Evolutionary conservation across 192 early-diverging fungal species (phyloP).

Genomic region (Jimgerdemannia flammicorona): DNA sequence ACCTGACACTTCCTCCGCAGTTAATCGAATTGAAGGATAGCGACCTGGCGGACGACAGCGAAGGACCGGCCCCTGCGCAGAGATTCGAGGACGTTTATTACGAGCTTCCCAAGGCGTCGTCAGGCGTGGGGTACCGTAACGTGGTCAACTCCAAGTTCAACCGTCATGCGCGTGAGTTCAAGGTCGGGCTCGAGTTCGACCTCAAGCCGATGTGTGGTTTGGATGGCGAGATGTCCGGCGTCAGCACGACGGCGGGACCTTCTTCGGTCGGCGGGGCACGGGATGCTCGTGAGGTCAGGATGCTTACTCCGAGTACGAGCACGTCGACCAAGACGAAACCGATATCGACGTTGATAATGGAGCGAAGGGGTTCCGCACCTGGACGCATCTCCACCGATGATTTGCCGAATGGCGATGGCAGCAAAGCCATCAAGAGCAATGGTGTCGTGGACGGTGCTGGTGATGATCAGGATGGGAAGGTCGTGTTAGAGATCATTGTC

Average conservation of each 20-base stretch:
- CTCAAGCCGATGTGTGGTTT: not conserved
- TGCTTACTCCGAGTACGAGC: not conserved
- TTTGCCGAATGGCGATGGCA: conserved; percentile 1
- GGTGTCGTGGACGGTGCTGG: not conserved
- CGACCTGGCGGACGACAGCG: conserved; percentile 8
- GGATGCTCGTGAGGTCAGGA: not conserved
- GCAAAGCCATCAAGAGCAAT: not conserved
- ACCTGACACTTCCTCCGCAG: conserved; percentile 16
- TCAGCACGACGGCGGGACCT: not conserved
- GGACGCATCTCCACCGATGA: conserved; percentile 2
- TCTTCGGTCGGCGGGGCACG: not conserved
- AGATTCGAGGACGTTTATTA: conserved; percentile 11
- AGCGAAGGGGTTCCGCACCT: conserved; percentile 12
- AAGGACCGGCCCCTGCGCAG: not conserved
- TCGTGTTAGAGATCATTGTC: conserved; percentile 22
- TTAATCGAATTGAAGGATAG: conserved; percentile 26
- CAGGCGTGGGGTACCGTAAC: not conserved
- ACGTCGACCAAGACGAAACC: conserved; percentile 1
- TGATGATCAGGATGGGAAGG: not conserved
- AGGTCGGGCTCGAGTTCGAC: not conserved
- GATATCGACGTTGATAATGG: conserved; percentile 3
- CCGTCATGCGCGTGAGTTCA: not conserved
- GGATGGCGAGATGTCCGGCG: conserved; percentile 1
- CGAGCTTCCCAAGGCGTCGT: not conserved
- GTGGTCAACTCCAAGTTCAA: not conserved